Evolutionary conservation across 2,329 filamentous ascomycete genomes (phyloP).

Genomic region (Diaporthe ilicicola): DNA sequence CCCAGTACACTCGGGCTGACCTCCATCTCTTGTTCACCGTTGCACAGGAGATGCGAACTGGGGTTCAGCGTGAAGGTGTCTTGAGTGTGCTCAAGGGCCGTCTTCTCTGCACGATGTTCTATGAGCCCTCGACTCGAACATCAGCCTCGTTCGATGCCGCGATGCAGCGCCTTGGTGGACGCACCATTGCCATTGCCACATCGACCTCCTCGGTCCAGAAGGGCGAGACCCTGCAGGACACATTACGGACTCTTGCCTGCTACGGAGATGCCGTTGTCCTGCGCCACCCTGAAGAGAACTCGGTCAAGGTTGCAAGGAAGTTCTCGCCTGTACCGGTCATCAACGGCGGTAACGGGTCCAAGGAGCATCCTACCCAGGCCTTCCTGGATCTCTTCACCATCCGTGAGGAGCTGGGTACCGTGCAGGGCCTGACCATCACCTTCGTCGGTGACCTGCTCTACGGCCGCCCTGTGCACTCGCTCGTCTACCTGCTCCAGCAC

Average conservation of each 20-base stretch:
- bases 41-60: constrained; percentile 96
- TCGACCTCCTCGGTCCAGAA: constrained; percentile 90
- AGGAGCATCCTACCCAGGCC: constrained; percentile 96
- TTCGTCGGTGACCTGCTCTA: constrained; percentile 94
- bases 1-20: constrained; percentile 86
- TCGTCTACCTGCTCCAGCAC: constrained; percentile 92
- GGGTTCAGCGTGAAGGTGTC: constrained; percentile 90
- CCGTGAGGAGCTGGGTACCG: constrained; percentile 94
- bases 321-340: constrained; percentile 92
- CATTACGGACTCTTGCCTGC: constrained; percentile 89
- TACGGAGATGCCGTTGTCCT: constrained; percentile 97
- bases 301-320: constrained; percentile 83
- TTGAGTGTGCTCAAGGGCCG: constrained; percentile 86
- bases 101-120: constrained; percentile 93
- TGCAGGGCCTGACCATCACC: constrained; percentile 94
- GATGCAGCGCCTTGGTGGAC: constrained; percentile 96
- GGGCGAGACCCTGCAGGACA: constrained; percentile 93
- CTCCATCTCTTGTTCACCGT: constrained; percentile 95
- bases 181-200: constrained; percentile 83
- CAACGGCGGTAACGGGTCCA: constrained; percentile 95
- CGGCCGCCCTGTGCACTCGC: constrained; percentile 92
- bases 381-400: constrained; percentile 99
- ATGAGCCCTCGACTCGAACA: constrained; percentile 95
- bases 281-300: constrained; percentile 85
- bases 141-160: constrained; percentile 96